These are phyloP conservation scores for Trypanosoma boissoni DNA, from an alignment of 208 protist species.

Conservation along the genomic window DNA sequence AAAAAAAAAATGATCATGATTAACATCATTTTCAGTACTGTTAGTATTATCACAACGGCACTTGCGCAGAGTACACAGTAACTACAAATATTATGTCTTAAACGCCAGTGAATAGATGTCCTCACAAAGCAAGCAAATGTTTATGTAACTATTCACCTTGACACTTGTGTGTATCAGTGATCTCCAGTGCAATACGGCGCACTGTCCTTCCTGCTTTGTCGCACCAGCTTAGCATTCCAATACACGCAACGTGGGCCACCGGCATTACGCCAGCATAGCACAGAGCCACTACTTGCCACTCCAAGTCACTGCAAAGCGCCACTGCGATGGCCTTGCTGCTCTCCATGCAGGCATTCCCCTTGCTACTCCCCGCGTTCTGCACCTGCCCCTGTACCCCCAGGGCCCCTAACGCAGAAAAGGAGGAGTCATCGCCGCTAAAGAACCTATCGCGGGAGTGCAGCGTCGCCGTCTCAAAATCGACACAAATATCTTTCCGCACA, in stretches of 20 bases:
- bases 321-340: slow-evolving; percentile 11
- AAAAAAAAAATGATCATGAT: slow-evolving; percentile 18
- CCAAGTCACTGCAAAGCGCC: slow-evolving; percentile 36
- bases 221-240: slow-evolving; percentile 42
- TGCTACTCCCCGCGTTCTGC: no score
- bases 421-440: no score
- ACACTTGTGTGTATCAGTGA: slow-evolving; percentile 31
- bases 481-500: slow-evolving; percentile 54
- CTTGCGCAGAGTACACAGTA: no score
- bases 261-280: slow-evolving; percentile 41
- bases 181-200: slow-evolving; percentile 44
- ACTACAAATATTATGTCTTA: no score
- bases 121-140: no score
- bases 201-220: slow-evolving; percentile 38
- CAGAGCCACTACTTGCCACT: slow-evolving; percentile 57
- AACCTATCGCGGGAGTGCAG: no score
- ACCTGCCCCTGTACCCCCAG: no score
- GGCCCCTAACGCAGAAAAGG: no score
- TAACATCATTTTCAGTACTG: no score
- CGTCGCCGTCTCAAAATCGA: background rate
- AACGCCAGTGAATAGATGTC: no score
- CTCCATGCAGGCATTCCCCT: background rate
- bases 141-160: no score
- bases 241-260: slow-evolving; percentile 44
- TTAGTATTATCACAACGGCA: no score